phyloP scores from a whole-genome alignment of 2,329 filamentous ascomycete species.

The Ophioceras dolichostomum region DNA sequence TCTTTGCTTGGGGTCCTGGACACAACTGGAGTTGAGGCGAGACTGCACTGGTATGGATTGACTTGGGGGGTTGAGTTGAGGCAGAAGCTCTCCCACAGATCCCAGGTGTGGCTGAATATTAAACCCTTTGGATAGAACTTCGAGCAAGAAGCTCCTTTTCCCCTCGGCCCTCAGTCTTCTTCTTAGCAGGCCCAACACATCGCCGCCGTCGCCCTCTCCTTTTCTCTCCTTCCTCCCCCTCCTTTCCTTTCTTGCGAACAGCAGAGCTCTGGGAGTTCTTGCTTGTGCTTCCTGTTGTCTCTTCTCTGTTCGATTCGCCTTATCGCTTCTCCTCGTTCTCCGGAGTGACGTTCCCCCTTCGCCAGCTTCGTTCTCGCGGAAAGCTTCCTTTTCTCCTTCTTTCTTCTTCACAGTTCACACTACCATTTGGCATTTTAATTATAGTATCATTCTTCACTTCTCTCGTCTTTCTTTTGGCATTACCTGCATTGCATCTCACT shows the following conservation, averaged over 20 bases:
- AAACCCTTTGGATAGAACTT: constrained; percentile 1
- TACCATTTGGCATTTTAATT: too few species aligned
- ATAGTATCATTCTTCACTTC: not conserved
- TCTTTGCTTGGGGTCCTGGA: too few species aligned
- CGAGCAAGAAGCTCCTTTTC: constrained; percentile 2
- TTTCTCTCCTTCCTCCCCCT: constrained; percentile 5
- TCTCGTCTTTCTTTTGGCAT: not conserved
- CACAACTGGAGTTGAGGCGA: too few species aligned
- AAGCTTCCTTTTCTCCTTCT: not conserved
- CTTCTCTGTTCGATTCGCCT: not conserved
- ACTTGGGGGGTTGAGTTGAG: too few species aligned
- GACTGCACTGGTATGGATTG: too few species aligned
- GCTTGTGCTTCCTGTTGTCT: constrained; percentile 13
- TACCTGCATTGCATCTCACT: too few species aligned
- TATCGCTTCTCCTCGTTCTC: not conserved
- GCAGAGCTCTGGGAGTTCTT: constrained; percentile 38
- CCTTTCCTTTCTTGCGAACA: constrained; percentile 5
- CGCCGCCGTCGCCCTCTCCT: constrained; percentile 1
- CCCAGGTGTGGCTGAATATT: constrained; percentile 2
- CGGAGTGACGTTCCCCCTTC: not conserved
- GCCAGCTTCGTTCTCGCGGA: not conserved
- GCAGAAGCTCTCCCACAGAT: too few species aligned
- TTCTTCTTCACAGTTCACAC: not conserved
- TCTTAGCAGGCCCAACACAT: constrained; percentile 6
- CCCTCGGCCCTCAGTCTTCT: constrained; percentile 8